phyloP scores from a whole-genome alignment of 257 asterid genomes.

The Nemophila menziesii region DNA sequence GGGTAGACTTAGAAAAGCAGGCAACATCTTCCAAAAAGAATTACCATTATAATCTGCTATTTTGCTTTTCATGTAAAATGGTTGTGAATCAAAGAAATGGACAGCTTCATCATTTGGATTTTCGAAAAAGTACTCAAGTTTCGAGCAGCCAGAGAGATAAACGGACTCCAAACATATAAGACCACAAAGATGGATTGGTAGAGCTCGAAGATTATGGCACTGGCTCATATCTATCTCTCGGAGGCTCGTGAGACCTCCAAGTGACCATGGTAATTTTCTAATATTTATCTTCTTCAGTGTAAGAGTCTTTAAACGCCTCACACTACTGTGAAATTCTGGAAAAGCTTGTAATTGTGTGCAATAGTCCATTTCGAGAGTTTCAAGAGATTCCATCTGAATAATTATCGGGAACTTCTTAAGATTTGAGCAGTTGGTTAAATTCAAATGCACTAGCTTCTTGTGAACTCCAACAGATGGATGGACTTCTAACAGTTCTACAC shows the following conservation, averaged over 20 bases:
- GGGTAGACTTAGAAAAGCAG: background rate
- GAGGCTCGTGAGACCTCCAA: too few relatives aligned
- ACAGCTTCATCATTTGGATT: too few relatives aligned
- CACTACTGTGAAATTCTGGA: slow-evolving; percentile 3
- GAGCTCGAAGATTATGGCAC: slow-evolving; percentile 2
- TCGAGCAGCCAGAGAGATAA: slow-evolving; percentile 5
- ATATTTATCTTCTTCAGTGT: background rate
- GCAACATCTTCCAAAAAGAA: too few relatives aligned
- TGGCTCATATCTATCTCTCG: too few relatives aligned
- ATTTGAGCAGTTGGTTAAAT: background rate
- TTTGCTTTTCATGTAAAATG: background rate
- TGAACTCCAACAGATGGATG: slow-evolving; percentile 9
- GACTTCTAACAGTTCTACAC: slow-evolving; percentile 3
- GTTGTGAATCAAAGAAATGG: background rate
- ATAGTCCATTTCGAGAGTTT: background rate
- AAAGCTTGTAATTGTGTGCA: slow-evolving; percentile 3
- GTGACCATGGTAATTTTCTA: background rate
- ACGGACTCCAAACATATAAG: slow-evolving; percentile 2
- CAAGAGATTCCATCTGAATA: slow-evolving; percentile 9
- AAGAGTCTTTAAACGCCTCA: slow-evolving; percentile 3
- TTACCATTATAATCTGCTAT: too few relatives aligned
- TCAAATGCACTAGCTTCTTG: slow-evolving; percentile 3
- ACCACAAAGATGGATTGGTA: background rate
- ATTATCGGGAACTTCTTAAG: background rate
- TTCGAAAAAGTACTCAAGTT: too few relatives aligned